These are phyloP conservation scores for Backusella sp. DNA, from an alignment of 192 early-diverging fungal genomes.

Conservation along the genomic window DNA sequence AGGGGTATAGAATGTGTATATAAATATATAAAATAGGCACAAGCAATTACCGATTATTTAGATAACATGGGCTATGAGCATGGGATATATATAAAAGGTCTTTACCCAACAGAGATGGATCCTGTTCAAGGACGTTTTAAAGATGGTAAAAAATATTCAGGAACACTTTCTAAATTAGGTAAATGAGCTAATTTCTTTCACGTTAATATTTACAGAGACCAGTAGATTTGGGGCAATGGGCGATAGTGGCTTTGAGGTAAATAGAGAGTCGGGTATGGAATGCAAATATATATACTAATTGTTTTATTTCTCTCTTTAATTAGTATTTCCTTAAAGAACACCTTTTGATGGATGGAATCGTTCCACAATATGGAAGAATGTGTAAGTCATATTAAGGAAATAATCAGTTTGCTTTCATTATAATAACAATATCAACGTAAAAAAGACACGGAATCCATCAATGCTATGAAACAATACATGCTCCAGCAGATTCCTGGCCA, in stretches of 20 bases:
- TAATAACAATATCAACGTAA: not conserved
- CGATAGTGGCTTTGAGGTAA: constrained; percentile 62
- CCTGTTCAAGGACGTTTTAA: constrained; percentile 21
- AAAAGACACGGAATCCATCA: constrained; percentile 34
- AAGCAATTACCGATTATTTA: constrained; percentile 26
- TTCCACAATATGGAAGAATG: constrained; percentile 36
- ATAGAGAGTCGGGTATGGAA: not conserved
- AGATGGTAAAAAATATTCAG: constrained; percentile 22
- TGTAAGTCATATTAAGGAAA: constrained; percentile 28
- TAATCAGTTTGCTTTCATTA: not conserved
- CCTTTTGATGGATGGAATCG: constrained; percentile 39
- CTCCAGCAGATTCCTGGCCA: constrained; percentile 20
- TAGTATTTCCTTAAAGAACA: constrained; percentile 63
- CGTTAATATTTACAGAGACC: not conserved
- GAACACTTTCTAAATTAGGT: constrained; percentile 34
- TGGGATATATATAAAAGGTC: constrained; percentile 47
- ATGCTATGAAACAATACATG: constrained; percentile 30
- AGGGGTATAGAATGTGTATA: not conserved
- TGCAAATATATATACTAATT: not conserved
- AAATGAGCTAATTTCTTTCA: constrained; percentile 52
- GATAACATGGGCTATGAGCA: constrained; percentile 27
- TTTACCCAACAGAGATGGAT: constrained; percentile 63
- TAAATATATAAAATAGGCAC: constrained; percentile 26
- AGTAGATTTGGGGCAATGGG: constrained; percentile 45
- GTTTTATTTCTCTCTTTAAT: not conserved